These are phyloP conservation scores for Pleurotus ostreatus DNA, from an alignment of 768 basidiomycete genomes.

Conservation along the genomic window DNA sequence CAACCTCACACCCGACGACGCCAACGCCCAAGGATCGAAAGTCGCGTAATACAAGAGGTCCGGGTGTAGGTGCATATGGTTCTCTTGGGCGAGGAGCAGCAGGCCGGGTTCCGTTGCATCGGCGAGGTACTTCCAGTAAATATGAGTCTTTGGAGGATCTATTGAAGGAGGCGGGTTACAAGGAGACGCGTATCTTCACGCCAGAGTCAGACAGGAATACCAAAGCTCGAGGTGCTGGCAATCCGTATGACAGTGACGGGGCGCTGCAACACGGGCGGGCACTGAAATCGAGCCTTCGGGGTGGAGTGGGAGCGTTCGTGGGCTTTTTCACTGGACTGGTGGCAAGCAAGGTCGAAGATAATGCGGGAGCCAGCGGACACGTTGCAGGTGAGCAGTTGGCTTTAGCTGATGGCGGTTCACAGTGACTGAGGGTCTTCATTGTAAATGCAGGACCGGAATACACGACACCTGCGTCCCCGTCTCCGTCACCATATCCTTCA, in stretches of 20 bases:
- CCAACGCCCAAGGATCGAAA: not conserved
- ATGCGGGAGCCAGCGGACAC: conserved; percentile 1
- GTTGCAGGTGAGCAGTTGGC: conserved; percentile 14
- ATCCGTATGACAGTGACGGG: conserved; percentile 11
- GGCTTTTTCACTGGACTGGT: conserved; percentile 66
- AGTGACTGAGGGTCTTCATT: too few species aligned
- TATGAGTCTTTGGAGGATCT: conserved; percentile 87
- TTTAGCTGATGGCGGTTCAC: too few species aligned
- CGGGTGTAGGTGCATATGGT: not conserved
- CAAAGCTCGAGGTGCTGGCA: conserved; percentile 21
- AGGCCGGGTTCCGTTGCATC: conserved; percentile 69
- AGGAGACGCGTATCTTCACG: conserved; percentile 87
- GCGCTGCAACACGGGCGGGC: conserved; percentile 16
- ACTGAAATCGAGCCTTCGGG: conserved; percentile 34
- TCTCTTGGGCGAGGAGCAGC: conserved; percentile 3
- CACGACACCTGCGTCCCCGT: conserved; percentile 16
- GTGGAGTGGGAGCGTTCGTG: conserved; percentile 60
- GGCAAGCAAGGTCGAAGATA: conserved; percentile 24
- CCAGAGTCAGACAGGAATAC: conserved; percentile 66
- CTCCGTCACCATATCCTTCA: conserved; percentile 12
- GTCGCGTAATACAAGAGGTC: not conserved
- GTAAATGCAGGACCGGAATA: not conserved
- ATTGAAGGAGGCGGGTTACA: conserved; percentile 84
- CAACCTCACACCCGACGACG: not conserved
- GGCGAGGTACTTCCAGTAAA: conserved; percentile 73